Evolutionary conservation across 2,329 filamentous ascomycete species (phyloP).

Genomic region (Diaporthe humulicola): DNA sequence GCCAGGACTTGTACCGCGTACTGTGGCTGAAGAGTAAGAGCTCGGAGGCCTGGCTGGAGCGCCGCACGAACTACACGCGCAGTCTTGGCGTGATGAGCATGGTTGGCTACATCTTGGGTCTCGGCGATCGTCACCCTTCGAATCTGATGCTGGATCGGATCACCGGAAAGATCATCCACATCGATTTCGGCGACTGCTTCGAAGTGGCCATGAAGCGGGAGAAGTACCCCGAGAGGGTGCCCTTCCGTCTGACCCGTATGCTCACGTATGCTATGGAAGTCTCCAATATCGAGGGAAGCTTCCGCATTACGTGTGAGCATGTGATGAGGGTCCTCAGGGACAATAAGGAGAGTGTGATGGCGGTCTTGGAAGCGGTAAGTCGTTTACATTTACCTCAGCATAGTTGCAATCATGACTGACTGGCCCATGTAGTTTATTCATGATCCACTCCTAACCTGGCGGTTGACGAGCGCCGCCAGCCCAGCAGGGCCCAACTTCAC

Average conservation of each 20-base stretch:
- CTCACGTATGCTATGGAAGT: conserved; percentile 99
- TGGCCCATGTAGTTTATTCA: conserved; percentile 84
- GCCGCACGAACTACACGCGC: conserved; percentile 98
- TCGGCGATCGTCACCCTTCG: conserved; percentile 96
- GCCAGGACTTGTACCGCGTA: conserved; percentile 97
- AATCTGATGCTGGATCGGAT: conserved; percentile 97
- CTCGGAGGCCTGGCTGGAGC: conserved; percentile 96
- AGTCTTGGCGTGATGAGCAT: conserved; percentile 99
- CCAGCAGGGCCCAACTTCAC: conserved; percentile 77
- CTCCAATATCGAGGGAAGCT: conserved; percentile 99
- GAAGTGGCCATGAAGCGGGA: conserved; percentile 99
- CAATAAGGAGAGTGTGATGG: conserved; percentile 99
- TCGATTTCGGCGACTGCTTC: conserved; percentile 99
- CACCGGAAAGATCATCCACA: conserved; percentile 97
- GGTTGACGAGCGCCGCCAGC: conserved; percentile 76
- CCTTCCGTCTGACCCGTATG: conserved; percentile 98
- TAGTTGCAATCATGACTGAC: conserved; percentile 42
- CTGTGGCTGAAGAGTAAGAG: conserved; percentile 99
- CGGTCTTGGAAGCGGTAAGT: conserved; percentile 95
- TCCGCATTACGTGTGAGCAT: conserved; percentile 97
- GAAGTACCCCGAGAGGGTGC: conserved; percentile 97
- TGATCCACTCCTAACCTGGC: conserved; percentile 98
- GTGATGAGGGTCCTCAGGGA: conserved; percentile 97
- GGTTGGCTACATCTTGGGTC: conserved; percentile 98
- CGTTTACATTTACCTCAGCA: conserved; percentile 21